phyloP scores from a whole-genome alignment of 2,329 filamentous ascomycete genomes.

The Pseudogymnoascus destructans region DNA sequence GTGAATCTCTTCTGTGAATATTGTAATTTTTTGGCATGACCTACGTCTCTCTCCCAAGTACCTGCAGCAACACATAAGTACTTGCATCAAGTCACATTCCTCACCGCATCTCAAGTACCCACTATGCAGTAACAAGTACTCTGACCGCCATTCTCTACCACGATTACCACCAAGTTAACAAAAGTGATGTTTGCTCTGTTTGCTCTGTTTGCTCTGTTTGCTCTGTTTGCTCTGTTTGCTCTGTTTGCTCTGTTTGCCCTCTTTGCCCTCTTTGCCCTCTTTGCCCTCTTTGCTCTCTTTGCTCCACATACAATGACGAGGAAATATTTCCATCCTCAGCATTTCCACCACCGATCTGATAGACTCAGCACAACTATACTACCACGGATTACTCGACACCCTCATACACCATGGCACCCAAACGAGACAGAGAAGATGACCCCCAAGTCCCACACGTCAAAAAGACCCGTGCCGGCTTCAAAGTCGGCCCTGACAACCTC shows the following conservation, averaged over 20 bases:
- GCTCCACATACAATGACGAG: not conserved
- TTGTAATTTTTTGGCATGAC: too few species aligned
- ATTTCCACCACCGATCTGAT: not conserved
- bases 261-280: too few species aligned
- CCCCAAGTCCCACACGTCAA: conserved; percentile 31
- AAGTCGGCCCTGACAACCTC: conserved; percentile 76
- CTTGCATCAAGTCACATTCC: not conserved
- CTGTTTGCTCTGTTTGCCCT: too few species aligned
- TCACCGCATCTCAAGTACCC: not conserved
- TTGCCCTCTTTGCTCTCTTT: not conserved
- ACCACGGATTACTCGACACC: too few species aligned
- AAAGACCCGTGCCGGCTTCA: conserved; percentile 58
- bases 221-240: too few species aligned
- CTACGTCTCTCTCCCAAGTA: too few species aligned
- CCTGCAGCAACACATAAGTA: not conserved
- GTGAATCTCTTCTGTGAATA: too few species aligned
- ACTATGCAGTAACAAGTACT: not conserved
- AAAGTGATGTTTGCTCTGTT: not conserved
- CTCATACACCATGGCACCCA: conserved; percentile 39
- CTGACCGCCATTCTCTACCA: not conserved
- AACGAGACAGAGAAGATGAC: conserved; percentile 39
- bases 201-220: too few species aligned
- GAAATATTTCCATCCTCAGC: not conserved
- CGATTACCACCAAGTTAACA: not conserved
- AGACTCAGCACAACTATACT: too few species aligned